phyloP scores from a whole-genome alignment of 2,329 filamentous ascomycete species.

The Claviceps fusiformis region DNA sequence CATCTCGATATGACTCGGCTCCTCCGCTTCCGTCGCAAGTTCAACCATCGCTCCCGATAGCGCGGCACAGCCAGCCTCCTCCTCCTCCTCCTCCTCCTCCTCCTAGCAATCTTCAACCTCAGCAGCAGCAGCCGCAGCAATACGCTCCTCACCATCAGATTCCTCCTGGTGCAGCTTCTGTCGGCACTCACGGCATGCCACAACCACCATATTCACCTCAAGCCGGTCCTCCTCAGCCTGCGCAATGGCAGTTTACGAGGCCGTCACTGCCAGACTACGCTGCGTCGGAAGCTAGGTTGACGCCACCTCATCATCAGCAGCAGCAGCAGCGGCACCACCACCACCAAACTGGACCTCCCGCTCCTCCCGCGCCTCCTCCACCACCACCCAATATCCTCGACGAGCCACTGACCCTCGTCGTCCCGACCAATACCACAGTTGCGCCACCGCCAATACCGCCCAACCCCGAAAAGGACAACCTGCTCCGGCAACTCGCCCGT shows the following conservation, averaged over 20 bases:
- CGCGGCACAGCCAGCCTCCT: slow-evolving; percentile 6
- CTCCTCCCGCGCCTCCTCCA: slow-evolving; percentile 16
- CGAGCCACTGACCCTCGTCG: slow-evolving; percentile 38
- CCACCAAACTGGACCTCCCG: slow-evolving; percentile 4
- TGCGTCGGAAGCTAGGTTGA: slow-evolving; percentile 3
- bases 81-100: too few species aligned
- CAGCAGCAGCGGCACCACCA: neutral
- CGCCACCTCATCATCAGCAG: neutral
- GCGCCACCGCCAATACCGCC: slow-evolving; percentile 79
- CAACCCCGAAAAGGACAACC: slow-evolving; percentile 87
- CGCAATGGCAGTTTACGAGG: slow-evolving; percentile 9
- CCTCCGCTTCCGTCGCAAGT: slow-evolving; percentile 29
- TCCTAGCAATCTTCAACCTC: slow-evolving; percentile 5
- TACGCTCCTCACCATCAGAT: neutral
- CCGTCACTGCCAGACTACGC: slow-evolving; percentile 8
- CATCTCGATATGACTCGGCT: slow-evolving; percentile 33
- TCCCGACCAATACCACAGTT: slow-evolving; percentile 34
- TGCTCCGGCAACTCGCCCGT: slow-evolving; percentile 62
- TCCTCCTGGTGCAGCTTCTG: neutral
- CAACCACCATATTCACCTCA: neutral
- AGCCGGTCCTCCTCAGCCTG: slow-evolving; percentile 7
- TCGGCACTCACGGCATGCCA: neutral
- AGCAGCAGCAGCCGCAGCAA: slow-evolving; percentile 6
- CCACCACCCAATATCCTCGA: slow-evolving; percentile 41
- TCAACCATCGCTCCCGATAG: slow-evolving; percentile 1